Evolutionary conservation across 1,284 basidiomycete genomes (phyloP), one percentile per base, ranked within the genome.

Genomic region (Paramarasmius palmivorus): DNA sequence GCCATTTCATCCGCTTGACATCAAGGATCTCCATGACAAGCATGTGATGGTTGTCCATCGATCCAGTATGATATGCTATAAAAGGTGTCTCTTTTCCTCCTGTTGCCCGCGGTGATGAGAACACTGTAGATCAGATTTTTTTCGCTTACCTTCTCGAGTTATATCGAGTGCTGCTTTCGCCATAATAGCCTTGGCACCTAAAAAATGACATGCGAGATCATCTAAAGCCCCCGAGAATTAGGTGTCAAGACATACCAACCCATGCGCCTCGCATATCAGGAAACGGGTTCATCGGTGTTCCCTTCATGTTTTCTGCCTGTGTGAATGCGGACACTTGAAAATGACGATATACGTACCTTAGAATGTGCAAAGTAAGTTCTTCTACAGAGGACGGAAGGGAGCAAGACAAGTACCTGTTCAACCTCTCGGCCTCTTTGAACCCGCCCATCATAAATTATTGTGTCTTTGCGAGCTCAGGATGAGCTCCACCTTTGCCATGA

Each of bases 401-500:
- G n/a, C n/a, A n/a, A n/a, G n/a, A n/a, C n/a, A n/a, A n/a, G n/a
- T n/a, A 42, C 50, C 25, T 41, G 36, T 59, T 44, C 8, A 57
- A 42, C 23, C 55, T 41, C 7, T 47, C 44, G n/a, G 55, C 57
- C 39, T 56, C 57, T 49, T 59, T 59, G 55, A 29, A 59, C 15
- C 57, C 57, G 25, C 57, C 57, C 49, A 57, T 39, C 23, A 14
- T 15, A 17, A 51, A 52, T 4, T 29, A 23, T 17, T 36, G 25
- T n/a, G 32, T 26, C 22, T 35, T 53, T 19, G 38, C 47, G 1
- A 61, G 41, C 48, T 63, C 61, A 17, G 47, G 53, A 32, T 63
- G 58, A 2, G 58, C 55, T 50, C 62, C 62, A 62, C 3, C 56
- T 50, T 14, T 56, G 62, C 59, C 61, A 61, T 15, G 54, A 35